Evolutionary conservation across 768 basidiomycete genomes (phyloP).

Genomic region (Suillus decipiens): DNA sequence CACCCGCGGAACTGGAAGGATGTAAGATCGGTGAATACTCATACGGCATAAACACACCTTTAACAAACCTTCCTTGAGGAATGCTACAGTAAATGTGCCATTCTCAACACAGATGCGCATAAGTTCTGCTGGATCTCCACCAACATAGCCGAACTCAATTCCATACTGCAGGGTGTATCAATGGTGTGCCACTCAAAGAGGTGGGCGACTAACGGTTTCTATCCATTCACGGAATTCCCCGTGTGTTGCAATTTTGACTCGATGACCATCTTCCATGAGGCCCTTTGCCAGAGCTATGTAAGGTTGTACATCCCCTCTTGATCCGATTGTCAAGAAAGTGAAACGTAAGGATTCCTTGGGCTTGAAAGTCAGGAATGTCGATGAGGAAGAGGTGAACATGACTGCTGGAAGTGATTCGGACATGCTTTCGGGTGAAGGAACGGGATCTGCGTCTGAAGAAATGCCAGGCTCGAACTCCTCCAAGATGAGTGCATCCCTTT

Average conservation of each 20-base stretch:
- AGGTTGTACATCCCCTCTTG: constrained; percentile 96
- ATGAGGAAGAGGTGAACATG: constrained; percentile 96
- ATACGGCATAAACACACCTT: constrained; percentile 55
- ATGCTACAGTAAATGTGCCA: constrained; percentile 94
- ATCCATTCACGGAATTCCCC: constrained; percentile 96
- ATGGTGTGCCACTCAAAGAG: constrained; percentile 5
- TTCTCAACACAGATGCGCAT: constrained; percentile 99
- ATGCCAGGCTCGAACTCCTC: constrained; percentile 76
- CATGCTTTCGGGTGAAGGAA: constrained; percentile 53
- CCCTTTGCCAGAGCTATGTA: constrained; percentile 97
- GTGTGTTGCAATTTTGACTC: constrained; percentile 89
- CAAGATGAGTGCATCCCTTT: constrained; percentile 74
- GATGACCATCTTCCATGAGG: constrained; percentile 86
- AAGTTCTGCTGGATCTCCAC: constrained; percentile 95
- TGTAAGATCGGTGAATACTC: constrained; percentile 1
- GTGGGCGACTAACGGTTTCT: constrained; percentile 68
- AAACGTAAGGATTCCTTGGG: constrained; percentile 83
- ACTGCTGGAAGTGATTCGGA: constrained; percentile 80
- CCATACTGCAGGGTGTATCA: constrained; percentile 61
- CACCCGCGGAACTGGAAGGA: constrained; percentile 86
- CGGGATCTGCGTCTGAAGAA: constrained; percentile 42
- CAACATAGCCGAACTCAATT: constrained; percentile 94
- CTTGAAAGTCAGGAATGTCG: constrained; percentile 96
- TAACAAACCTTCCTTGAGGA: constrained; percentile 85
- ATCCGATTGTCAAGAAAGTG: constrained; percentile 95